Percentiles rank a stretch among this genome's conserved stretches.
These are phyloP conservation scores for Fraxinus latifolia DNA, from an alignment of 305 asterid genomes.

Conservation along the genomic window DNA sequence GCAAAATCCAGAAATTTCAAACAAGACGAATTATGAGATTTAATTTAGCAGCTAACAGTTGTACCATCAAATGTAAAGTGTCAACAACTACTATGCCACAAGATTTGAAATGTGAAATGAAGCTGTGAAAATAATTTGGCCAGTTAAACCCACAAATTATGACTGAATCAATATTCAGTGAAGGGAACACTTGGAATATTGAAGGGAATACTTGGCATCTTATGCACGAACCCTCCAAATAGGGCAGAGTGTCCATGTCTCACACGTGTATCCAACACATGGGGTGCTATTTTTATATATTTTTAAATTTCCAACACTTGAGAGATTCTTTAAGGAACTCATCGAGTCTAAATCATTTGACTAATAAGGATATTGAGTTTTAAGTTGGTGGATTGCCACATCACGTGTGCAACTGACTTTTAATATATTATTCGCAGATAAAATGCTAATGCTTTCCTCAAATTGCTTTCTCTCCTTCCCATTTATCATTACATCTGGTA, in stretches of 20 bases:
- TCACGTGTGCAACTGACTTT: not conserved
- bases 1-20: slow-evolving; percentile 7
- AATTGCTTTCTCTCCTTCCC: slow-evolving; percentile 3
- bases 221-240: not conserved
- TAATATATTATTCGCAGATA: not conserved
- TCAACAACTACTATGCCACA: not conserved
- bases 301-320: not conserved
- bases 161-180: not conserved
- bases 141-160: not conserved
- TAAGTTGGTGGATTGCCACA: not conserved
- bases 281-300: not conserved
- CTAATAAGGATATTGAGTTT: slow-evolving; percentile 2
- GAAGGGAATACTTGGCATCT: not conserved
- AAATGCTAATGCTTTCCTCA: not conserved
- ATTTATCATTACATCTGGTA: not conserved
- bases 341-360: not conserved
- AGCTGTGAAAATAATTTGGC: not conserved
- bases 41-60: slow-evolving; percentile 12
- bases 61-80: slow-evolving; percentile 9
- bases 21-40: slow-evolving; percentile 1
- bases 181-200: not conserved
- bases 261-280: not conserved
- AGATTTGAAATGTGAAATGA: slow-evolving; percentile 12
- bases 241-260: not conserved
- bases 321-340: not conserved